Evolutionary conservation across 192 early-diverging fungal species (phyloP), one percentile per base, ranked within the genome.

Genomic region (Linnemannia elongata): DNA sequence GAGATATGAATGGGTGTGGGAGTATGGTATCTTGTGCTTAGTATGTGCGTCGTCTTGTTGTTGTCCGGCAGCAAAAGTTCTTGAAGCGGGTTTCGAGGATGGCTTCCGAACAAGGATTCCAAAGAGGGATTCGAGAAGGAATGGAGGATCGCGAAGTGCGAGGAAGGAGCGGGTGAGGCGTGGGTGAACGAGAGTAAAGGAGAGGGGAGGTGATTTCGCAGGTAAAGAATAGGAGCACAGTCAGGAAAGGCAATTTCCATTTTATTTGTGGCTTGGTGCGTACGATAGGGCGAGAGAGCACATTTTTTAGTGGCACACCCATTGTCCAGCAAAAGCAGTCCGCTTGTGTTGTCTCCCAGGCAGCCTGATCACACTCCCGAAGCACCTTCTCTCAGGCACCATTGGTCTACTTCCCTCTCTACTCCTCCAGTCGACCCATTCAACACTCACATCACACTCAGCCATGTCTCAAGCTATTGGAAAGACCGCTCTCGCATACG

Each of bases 401-500:
- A 20, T 33, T 20, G 6, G n/a, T 73, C 52, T 42, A 24, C 54
- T 24, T 69, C 41, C 44, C 44, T 44, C 44, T 15, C 44, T 45
- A 45, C 8, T 52, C 39, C 55, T 54, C 52, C 47, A 42, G 2
- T 27, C 18, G 9, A 17, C 60, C 24, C 33, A 39, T 52, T 39
- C 55, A 60, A 60, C 17, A 72, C 27, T 17, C 15, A 76, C 68
- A 79, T 45, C n/a, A 45, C 60, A 36, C 49, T n/a, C 47, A 63
- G 55, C 27, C 75, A 93, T 93, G 92, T 93, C 92, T 85, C 91
- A 91, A 88, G 85, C 88, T 52, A 81, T 93, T 83, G 92, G 92
- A 82, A 93, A 91, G 94, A 95, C 96, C 20, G 93, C 93, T n/a
- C 88, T 96, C 77, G 96, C 95, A 27, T 96, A 96, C 78, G 96